Evolutionary conservation across 2,329 filamentous ascomycete species (phyloP), one percentile per base, ranked within the genome.

Genomic region (Epichloe sp.): DNA sequence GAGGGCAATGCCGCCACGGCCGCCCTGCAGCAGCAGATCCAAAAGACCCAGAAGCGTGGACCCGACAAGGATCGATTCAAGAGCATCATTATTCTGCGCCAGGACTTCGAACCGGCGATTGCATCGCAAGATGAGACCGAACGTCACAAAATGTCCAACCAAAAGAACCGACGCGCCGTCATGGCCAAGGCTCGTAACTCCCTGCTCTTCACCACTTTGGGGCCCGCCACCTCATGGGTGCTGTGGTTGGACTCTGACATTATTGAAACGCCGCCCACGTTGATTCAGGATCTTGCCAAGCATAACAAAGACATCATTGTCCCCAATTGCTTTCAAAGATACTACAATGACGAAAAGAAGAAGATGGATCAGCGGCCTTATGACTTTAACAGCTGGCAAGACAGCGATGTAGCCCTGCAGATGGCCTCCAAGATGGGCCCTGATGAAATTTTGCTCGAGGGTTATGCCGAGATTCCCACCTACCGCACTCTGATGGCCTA

Each of bases 351-450:
- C 1, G 77, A 85, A 14, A 83, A 78, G 48, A 83, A 85, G 61
- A 75, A 80, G 56, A 79, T 80, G 72, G 80, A 83, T 43, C 81
- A 91, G 62, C 81, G 93, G 4, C 82, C 90, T 0, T 98, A 98
- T 66, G 93, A 98, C 70, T 97, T 84, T 76, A 98, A 98, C 72
- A 95, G 86, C 65, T 98, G 93, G 93, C 82, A 91, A 62, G 93
- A 98, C 64, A 95, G 87, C 63, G 77, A 83, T 1, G 83, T 78
- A 2, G 91, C 93, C 1, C 78, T 84, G 62, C 77, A 85, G 37
- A 71, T 98, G 56, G 90, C 79, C 2, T 71, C 77, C 11, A 81
- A 81, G 60, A 90, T 98, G 89, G 87, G 82, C 0, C 84, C 83
- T 0, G 91, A 98, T 60, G 93, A 98, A 46, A 89, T 98, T 56